Conservation (phyloP, 2,329 filamentous ascomycete species). For the Dothistroma pini region DNA sequence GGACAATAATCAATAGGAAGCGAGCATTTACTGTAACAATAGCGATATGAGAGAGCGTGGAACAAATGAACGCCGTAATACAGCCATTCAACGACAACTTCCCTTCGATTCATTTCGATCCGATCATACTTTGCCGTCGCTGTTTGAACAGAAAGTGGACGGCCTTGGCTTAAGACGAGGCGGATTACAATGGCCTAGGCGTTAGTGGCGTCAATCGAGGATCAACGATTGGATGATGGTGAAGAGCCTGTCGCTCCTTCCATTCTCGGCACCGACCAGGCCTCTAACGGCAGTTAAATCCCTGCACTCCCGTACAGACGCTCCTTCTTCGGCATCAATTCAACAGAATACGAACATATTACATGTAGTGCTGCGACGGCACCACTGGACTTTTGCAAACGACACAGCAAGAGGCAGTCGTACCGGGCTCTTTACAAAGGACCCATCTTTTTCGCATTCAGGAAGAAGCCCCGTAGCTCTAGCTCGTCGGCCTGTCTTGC, state of each 20-base stretch:
- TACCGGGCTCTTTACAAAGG: background rate
- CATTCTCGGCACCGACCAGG: background rate
- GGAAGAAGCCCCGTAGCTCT: background rate
- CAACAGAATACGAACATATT: background rate
- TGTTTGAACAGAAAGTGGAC: background rate
- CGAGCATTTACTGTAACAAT: background rate
- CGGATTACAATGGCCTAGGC: background rate
- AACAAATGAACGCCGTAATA: background rate
- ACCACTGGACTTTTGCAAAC: background rate
- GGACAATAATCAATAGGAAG: background rate
- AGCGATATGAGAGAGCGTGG: background rate
- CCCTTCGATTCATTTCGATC: background rate
- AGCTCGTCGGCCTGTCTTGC: background rate
- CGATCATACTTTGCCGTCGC: background rate
- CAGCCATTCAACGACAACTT: background rate
- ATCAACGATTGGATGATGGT: background rate
- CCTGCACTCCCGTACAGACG: background rate
- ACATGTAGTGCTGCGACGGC: background rate
- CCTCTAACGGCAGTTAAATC: background rate
- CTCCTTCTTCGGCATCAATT: background rate
- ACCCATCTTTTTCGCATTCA: background rate
- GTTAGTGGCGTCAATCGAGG: background rate
- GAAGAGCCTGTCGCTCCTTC: background rate
- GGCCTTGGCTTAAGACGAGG: background rate
- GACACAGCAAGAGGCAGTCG: too few relatives aligned